Percentiles rank a stretch among this genome's conserved stretches.
Evolutionary conservation across 164 flowering plant genomes (phyloP).

Genomic region (Stephania yunnanensis): DNA sequence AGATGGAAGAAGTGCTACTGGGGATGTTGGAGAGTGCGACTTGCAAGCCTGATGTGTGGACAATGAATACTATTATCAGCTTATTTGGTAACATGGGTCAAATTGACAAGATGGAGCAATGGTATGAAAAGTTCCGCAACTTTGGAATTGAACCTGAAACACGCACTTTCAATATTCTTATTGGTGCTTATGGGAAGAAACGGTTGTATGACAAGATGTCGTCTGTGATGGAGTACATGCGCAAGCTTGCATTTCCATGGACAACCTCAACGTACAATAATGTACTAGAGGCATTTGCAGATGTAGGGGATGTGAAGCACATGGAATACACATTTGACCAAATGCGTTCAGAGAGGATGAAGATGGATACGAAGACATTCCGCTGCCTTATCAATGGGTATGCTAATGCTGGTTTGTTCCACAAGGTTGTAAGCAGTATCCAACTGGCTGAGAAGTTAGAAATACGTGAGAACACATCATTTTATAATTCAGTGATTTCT

Average conservation of each 20-base stretch:
- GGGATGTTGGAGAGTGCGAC: conserved; percentile 69
- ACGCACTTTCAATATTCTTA: conserved; percentile 83
- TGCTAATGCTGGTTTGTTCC: conserved; percentile 81
- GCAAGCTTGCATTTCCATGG: conserved; percentile 90
- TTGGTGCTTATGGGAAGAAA: conserved; percentile 94
- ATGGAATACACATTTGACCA: conserved; percentile 94
- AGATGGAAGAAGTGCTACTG: conserved; percentile 74
- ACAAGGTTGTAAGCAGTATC: conserved; percentile 69
- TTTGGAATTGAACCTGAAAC: conserved; percentile 94
- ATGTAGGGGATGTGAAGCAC: conserved; percentile 78
- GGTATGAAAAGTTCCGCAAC: conserved; percentile 90
- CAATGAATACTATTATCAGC: conserved; percentile 81
- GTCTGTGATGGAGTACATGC: conserved; percentile 93
- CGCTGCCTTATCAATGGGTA: conserved; percentile 86
- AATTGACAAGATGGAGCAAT: conserved; percentile 84
- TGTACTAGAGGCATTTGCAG: conserved; percentile 87
- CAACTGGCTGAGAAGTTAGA: conserved; percentile 78
- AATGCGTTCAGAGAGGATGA: conserved; percentile 92
- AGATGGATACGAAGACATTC: conserved; percentile 80
- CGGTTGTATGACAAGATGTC: conserved; percentile 95
- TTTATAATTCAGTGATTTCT: conserved; percentile 70
- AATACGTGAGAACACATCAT: conserved; percentile 67
- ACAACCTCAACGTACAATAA: conserved; percentile 92
- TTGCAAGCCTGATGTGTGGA: conserved; percentile 91
- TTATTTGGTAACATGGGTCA: conserved; percentile 83